Conservation (phyloP, 2,329 filamentous ascomycete species). For the Simplicillium aogashimaense region DNA sequence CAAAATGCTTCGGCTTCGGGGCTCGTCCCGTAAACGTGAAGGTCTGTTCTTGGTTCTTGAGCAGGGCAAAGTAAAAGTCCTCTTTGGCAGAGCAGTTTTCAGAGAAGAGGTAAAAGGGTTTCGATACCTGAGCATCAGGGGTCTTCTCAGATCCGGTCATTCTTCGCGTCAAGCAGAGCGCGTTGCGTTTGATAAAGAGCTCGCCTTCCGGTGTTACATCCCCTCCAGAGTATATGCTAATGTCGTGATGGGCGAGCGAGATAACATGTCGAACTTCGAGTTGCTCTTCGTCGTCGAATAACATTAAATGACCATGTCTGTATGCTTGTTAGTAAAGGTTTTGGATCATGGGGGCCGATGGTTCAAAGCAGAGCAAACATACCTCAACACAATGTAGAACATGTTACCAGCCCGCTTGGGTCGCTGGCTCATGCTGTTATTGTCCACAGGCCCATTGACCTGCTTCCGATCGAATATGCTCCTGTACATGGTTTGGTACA, state of each 20-base stretch:
- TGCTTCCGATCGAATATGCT: slow-evolving; percentile 83
- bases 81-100: slow-evolving; percentile 96
- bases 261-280: slow-evolving; percentile 95
- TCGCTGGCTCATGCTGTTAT: slow-evolving; percentile 37
- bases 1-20: slow-evolving; percentile 66
- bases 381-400: slow-evolving; percentile 87
- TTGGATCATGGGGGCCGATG: too few species aligned
- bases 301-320: slow-evolving; percentile 90
- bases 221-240: slow-evolving; percentile 76
- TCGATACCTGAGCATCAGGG: slow-evolving; percentile 50
- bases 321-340: slow-evolving; percentile 7
- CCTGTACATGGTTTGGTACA: slow-evolving; percentile 97
- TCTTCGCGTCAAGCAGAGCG: slow-evolving; percentile 68
- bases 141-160: slow-evolving; percentile 38
- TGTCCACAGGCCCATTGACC: slow-evolving; percentile 33
- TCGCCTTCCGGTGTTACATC: slow-evolving; percentile 78
- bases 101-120: slow-evolving; percentile 88
- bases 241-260: slow-evolving; percentile 76
- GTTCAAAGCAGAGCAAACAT: slow-evolving; percentile 14
- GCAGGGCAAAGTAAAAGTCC: slow-evolving; percentile 91
- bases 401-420: slow-evolving; percentile 69
- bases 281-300: slow-evolving; percentile 93
- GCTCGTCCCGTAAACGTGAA: slow-evolving; percentile 43
- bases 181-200: slow-evolving; percentile 90
- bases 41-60: slow-evolving; percentile 71